Evolutionary conservation across 345 rosid species (phyloP), one percentile per base, ranked within the genome.

Genomic region (Eucalyptus rudis): DNA sequence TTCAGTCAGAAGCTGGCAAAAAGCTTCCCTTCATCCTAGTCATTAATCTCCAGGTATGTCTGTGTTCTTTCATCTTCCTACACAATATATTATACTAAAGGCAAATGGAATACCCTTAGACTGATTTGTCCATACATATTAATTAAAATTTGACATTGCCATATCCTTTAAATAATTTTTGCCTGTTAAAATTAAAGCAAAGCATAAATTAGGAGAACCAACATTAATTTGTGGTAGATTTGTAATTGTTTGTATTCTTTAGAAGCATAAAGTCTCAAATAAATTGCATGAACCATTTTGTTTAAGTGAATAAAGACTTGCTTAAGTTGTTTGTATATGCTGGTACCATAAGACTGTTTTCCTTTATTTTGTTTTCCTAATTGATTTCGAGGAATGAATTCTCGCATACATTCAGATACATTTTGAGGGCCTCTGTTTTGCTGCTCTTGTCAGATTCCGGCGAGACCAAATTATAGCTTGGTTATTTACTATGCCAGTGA

Each of bases 391-490:
- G 84, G 84, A 76, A 76, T 76, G 84, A 76, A 40, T 76, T 76
- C 44, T 64, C 86, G 16, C 24, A 25, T 10, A 79, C 76, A 20
- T 87, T 76, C 62, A 87, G 52, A 79, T 58, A 50, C 54, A 22
- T 88, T 84, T 54, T 59, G 50, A 86, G 86, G 88, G 45, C 87
- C 49, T 49, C 86, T 45, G 20, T 88, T 68, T 59, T 14, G 47
- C 87, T 86, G 66, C 24, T 71, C 29, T 64, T 92, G 89, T 86
- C 94, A 98, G 99, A 93, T 98, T 90, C 99, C 99, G 20, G 98
- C 97, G 81, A 98, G 94, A 92, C 99, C 99, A 66, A 95, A 97
- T 93, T 96, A 98, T 91, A 95, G 97, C 92, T 90, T 98, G 96
- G 98, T 97, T 83, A 93, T 96, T 88, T 98, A 97, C 89, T 97